phyloP scores from a whole-genome alignment of 2,329 filamentous ascomycete species.

The Periconia digitata region DNA sequence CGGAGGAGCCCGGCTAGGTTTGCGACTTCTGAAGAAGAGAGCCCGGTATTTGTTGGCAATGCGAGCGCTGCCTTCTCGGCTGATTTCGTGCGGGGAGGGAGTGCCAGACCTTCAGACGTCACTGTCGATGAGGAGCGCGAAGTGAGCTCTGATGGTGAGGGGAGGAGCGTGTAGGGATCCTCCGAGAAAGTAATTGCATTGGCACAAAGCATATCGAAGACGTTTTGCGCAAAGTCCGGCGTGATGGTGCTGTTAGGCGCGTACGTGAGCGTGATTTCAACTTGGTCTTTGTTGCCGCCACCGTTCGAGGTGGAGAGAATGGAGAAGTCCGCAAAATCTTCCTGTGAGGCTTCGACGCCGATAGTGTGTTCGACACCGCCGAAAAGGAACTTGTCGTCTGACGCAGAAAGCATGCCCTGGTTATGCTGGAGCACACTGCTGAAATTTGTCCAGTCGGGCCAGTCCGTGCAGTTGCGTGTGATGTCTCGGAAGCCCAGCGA shows the following conservation, averaged over 20 bases:
- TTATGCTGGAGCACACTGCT: constrained; percentile 38
- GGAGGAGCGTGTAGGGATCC: constrained; percentile 30
- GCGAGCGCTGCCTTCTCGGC: constrained; percentile 24
- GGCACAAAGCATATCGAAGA: constrained; percentile 39
- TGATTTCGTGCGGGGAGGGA: constrained; percentile 19
- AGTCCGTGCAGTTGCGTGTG: constrained; percentile 38
- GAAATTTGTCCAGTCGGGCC: constrained; percentile 42
- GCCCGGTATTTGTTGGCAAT: constrained; percentile 29
- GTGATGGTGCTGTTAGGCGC: constrained; percentile 51
- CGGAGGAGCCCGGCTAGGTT: constrained; percentile 27
- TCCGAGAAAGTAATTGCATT: constrained; percentile 29
- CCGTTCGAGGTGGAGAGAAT: constrained; percentile 32
- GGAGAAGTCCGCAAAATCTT: constrained; percentile 39
- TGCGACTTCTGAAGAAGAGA: constrained; percentile 25
- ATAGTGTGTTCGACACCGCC: constrained; percentile 32
- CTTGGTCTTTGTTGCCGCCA: constrained; percentile 20
- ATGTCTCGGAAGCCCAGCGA: constrained; percentile 38
- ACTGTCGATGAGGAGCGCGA: constrained; percentile 27
- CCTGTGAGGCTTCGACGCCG: constrained; percentile 30
- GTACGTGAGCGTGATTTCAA: constrained; percentile 34
- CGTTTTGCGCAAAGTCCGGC: constrained; percentile 54
- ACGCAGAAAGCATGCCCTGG: constrained; percentile 27
- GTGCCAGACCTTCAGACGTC: constrained; percentile 16
- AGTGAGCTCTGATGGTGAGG: constrained; percentile 26
- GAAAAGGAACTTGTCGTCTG: constrained; percentile 54